Conservation (phyloP, 352 stramenopile genomes). For the Globisporangium ultimum region DNA sequence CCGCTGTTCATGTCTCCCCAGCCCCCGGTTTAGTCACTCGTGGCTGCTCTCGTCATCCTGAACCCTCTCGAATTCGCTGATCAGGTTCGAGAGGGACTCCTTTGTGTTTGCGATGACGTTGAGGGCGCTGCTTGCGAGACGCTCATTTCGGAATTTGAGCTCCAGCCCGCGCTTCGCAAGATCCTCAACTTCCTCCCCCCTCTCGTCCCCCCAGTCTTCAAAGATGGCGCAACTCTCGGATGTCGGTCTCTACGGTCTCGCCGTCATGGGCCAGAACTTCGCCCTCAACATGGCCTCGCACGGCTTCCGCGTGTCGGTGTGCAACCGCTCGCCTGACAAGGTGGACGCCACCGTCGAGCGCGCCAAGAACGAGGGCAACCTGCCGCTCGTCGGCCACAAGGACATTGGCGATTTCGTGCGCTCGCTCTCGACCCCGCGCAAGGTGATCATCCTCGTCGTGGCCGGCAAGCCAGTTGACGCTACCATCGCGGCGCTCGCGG, state of each 20-base stretch:
- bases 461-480: conserved; percentile 95
- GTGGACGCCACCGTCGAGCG: conserved; percentile 95
- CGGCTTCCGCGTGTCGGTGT: conserved; percentile 96
- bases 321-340: conserved; percentile 96
- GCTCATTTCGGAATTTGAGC: conserved; percentile 28
- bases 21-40: neutral
- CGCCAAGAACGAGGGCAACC: conserved; percentile 94
- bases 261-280: conserved; percentile 99
- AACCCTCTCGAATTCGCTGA: conserved; percentile 11
- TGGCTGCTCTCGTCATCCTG: no score
- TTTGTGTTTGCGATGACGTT: neutral
- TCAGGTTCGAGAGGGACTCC: conserved; percentile 12
- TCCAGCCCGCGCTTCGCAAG: conserved; percentile 11
- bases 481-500: conserved; percentile 84
- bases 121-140: neutral
- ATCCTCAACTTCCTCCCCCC: conserved; percentile 11
- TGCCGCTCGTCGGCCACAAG: conserved; percentile 93
- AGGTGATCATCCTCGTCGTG: conserved; percentile 98
- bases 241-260: conserved; percentile 89
- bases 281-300: conserved; percentile 98
- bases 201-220: conserved; percentile 3
- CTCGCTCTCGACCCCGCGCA: conserved; percentile 93
- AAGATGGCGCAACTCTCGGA: conserved; percentile 70
- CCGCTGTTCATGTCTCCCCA: conserved; percentile 1
- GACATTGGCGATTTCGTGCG: conserved; percentile 91